Percentiles rank a stretch among this genome's conserved stretches.
Conservation (phyloP, 495 filamentous ascomycete genomes). For the Acidomyces sp. region DNA sequence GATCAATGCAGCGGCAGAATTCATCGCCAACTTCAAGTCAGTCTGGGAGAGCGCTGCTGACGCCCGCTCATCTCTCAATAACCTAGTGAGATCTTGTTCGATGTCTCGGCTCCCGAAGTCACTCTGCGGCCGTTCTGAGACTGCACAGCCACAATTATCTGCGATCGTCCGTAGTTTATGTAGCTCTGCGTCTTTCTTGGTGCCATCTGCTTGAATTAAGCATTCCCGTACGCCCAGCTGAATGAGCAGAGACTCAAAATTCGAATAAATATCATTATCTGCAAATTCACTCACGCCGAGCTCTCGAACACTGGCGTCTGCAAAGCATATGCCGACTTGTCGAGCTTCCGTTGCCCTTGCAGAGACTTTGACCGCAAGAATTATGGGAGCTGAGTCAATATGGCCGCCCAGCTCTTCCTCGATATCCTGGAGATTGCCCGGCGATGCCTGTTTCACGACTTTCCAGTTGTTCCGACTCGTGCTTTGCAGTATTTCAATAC, state of each 20-base stretch:
- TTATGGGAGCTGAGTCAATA: constrained; percentile 80
- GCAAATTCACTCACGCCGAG: constrained; percentile 94
- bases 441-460: constrained; percentile 66
- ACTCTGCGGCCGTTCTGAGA: constrained; percentile 58
- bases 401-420: constrained; percentile 89
- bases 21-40: constrained; percentile 94
- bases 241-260: constrained; percentile 92
- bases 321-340: constrained; percentile 90
- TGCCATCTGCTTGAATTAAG: constrained; percentile 59
- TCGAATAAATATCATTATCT: constrained; percentile 96
- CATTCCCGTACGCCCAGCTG: constrained; percentile 94
- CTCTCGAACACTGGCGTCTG: constrained; percentile 91
- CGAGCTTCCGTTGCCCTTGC: constrained; percentile 74
- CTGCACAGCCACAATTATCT: constrained; percentile 79
- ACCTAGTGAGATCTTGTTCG: constrained; percentile 79
- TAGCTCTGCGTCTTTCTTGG: constrained; percentile 77
- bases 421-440: constrained; percentile 91
- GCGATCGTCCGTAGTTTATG: constrained; percentile 77
- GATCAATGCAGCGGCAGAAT: constrained; percentile 82
- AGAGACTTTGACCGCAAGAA: constrained; percentile 84
- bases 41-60: constrained; percentile 72
- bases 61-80: constrained; percentile 73
- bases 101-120: constrained; percentile 90
- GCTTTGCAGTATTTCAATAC: constrained; percentile 80
- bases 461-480: constrained; percentile 79